Percentiles rank a stretch among this genome's conserved stretches.
These are phyloP conservation scores for Incumbomyces lentus DNA, from an alignment of 2,329 filamentous ascomycete species.

Conservation along the genomic window DNA sequence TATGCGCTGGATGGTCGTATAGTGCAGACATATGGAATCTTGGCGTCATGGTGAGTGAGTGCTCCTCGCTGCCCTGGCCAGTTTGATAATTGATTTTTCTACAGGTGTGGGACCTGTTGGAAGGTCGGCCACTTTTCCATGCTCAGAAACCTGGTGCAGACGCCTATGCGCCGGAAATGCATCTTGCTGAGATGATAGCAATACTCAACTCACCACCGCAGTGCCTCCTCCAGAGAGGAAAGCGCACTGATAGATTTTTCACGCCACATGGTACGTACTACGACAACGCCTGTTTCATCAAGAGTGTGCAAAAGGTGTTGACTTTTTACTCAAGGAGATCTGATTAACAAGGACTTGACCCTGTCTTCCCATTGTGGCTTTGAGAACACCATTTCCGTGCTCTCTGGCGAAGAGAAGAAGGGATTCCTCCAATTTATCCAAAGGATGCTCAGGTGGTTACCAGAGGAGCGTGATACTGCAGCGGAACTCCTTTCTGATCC, in stretches of 20 bases:
- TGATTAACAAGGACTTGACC: too few species aligned
- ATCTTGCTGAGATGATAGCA: conserved; percentile 37
- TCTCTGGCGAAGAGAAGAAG: conserved; percentile 22
- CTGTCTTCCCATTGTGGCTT: too few species aligned
- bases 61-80: too few species aligned
- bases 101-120: conserved; percentile 29
- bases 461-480: conserved; percentile 27
- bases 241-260: conserved; percentile 24
- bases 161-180: conserved; percentile 27
- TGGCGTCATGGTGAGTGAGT: background rate
- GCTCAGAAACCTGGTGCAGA: conserved; percentile 26
- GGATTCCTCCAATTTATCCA: conserved; percentile 25
- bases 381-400: background rate
- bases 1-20: too few species aligned
- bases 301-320: too few species aligned
- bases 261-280: background rate
- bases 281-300: too few species aligned
- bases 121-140: conserved; percentile 28
- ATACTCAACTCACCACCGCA: too few species aligned
- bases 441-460: conserved; percentile 27
- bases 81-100: background rate
- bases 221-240: too few species aligned
- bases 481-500: conserved; percentile 27
- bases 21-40: too few species aligned
- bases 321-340: too few species aligned